Evolutionary conservation across 2,329 filamentous ascomycete genomes (phyloP), one percentile per base, ranked within the genome.

Genomic region (Fusarium metavorans): DNA sequence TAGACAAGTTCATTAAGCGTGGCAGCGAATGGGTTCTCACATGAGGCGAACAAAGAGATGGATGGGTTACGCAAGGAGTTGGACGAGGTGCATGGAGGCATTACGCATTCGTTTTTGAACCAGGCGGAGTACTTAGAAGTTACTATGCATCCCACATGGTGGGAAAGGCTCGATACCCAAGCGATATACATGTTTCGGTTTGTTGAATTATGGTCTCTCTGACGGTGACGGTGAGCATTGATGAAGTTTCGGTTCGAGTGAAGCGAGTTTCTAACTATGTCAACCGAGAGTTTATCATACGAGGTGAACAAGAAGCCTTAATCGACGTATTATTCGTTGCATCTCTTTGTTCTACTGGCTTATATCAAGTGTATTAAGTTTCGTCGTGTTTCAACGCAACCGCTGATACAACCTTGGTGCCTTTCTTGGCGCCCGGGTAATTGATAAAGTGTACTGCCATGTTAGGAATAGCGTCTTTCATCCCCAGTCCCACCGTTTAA

Each of bases 1-100:
- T 99, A 77, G 97, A 99, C 83, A 99, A 98, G 82, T 98, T 97
- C 80, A 92, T 99, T 82, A 99, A 99, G 87, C 91, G 95, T 75
- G 95, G 96, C 27, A 97, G 93, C 78, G 96, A 99, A 87, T 99
- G 96, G 96, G 95, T 98, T 67, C 78, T 87, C 18, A 77, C 81
- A 70, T 83, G 74, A 82, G 69, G 64, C 57, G 56, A 64, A 71
- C 37, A 64, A 69, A 35, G 64, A 65, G 66, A 65, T 30, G 57
- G 66, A 69, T 30, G 20, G 48, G 48, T 32, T 34, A 57, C 16
- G 48, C 37, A 39, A 61, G 41, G 67, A 62, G 45, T 66, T 62
- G 64, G 63, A 57, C 32, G 45, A 64, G 70, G 48, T 66, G 64
- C 48, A 54, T 54, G 69, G 68, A 73, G 70, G 63, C 66, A 71